Evolutionary conservation across 495 filamentous ascomycete genomes (phyloP).

Genomic region (Penicillium cataractarum): DNA sequence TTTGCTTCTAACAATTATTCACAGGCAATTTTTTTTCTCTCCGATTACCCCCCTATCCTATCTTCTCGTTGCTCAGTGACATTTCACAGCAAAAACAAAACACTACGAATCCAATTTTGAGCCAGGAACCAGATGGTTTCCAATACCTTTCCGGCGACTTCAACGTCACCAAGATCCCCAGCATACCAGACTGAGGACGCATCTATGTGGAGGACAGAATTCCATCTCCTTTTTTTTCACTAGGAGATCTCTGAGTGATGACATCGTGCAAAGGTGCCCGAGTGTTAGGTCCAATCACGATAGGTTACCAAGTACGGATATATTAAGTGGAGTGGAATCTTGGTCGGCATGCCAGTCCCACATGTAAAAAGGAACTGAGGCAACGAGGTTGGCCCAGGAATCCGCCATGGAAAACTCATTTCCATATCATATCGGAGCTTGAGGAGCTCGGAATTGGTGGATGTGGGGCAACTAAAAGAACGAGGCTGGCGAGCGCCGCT

Average conservation of each 20-base stretch:
- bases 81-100: not conserved
- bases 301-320: too few relatives aligned
- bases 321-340: slow-evolving; percentile 31
- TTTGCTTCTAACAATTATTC: not conserved
- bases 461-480: slow-evolving; percentile 1
- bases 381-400: slow-evolving; percentile 6
- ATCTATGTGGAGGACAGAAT: not conserved
- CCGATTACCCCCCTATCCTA: not conserved
- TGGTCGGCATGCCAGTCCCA: slow-evolving; percentile 18
- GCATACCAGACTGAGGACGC: not conserved
- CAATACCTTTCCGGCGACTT: not conserved
- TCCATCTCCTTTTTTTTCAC: not conserved
- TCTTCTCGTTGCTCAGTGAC: not conserved
- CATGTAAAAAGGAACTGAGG: not conserved
- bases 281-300: too few relatives aligned
- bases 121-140: not conserved
- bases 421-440: not conserved
- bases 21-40: not conserved
- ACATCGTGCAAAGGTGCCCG: slow-evolving; percentile 5
- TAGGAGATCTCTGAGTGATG: not conserved
- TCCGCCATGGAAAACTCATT: slow-evolving; percentile 7
- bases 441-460: not conserved
- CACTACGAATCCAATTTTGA: not conserved
- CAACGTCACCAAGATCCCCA: not conserved
- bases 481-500: slow-evolving; percentile 6